Conservation (phyloP, 768 basidiomycete genomes). For the Hebeloma cylindrosporum region DNA sequence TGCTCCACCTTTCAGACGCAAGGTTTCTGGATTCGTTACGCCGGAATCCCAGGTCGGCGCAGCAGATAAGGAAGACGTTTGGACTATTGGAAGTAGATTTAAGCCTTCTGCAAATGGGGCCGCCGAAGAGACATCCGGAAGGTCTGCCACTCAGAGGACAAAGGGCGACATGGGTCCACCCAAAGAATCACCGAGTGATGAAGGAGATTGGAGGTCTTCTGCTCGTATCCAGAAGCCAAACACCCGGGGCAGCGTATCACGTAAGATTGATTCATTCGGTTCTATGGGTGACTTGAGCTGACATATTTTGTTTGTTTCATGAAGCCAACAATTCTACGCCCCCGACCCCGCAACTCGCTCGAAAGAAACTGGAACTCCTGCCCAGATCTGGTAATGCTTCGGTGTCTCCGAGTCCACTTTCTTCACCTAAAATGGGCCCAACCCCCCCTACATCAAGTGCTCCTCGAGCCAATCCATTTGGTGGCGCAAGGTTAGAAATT, state of each 20-base stretch:
- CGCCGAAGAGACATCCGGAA: conserved; percentile 38
- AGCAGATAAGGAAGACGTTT: conserved; percentile 79
- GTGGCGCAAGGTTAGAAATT: conserved; percentile 67
- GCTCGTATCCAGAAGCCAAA: conserved; percentile 39
- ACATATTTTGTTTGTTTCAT: not conserved
- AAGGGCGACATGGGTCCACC: conserved; percentile 57
- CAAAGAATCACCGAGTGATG: conserved; percentile 49
- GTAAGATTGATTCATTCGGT: conserved; percentile 41
- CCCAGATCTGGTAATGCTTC: conserved; percentile 74
- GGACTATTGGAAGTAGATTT: conserved; percentile 77
- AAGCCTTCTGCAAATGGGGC: conserved; percentile 49
- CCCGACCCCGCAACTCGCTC: conserved; percentile 76
- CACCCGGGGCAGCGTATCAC: conserved; percentile 55
- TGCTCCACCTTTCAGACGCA: conserved; percentile 49
- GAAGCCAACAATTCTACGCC: conserved; percentile 72
- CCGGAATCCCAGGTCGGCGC: conserved; percentile 42
- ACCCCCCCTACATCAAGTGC: conserved; percentile 37
- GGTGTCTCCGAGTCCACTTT: conserved; percentile 68
- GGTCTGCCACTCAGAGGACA: conserved; percentile 48
- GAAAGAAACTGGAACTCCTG: conserved; percentile 82
- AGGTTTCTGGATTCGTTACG: conserved; percentile 55
- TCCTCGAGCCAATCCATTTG: conserved; percentile 77
- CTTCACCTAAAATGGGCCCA: conserved; percentile 71
- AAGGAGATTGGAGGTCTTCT: conserved; percentile 70
- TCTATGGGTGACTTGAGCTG: not conserved